These are phyloP conservation scores for Monilinia laxa DNA, from an alignment of 2,329 filamentous ascomycete genomes.

Conservation along the genomic window DNA sequence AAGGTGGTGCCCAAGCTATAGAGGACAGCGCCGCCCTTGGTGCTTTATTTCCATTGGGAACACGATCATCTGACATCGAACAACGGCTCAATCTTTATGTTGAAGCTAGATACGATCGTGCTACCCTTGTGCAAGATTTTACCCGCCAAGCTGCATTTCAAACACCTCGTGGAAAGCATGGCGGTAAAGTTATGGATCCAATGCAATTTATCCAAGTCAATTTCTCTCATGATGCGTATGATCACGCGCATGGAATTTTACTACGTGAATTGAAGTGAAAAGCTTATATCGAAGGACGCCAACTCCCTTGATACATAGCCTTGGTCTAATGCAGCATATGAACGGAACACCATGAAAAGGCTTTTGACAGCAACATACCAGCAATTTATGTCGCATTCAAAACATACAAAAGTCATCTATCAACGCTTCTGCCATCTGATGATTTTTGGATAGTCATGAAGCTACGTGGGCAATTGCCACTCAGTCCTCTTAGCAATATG, in stretches of 20 bases:
- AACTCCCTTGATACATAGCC: conserved; percentile 39
- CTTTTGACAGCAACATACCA: conserved; percentile 16
- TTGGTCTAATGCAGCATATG: conserved; percentile 31
- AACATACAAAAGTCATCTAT: conserved; percentile 43
- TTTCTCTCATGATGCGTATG: conserved; percentile 52
- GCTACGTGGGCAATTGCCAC: conserved; percentile 40
- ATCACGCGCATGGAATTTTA: conserved; percentile 48
- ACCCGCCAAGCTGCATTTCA: conserved; percentile 46
- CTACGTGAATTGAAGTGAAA: conserved; percentile 44
- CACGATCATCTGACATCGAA: conserved; percentile 48
- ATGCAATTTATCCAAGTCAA: conserved; percentile 48
- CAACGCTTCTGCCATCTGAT: conserved; percentile 42
- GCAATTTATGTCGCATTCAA: conserved; percentile 11
- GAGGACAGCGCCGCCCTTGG: conserved; percentile 63
- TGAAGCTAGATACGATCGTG: conserved; percentile 56
- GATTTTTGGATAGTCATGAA: conserved; percentile 37
- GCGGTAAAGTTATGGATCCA: conserved; percentile 39
- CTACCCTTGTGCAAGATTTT: conserved; percentile 56
- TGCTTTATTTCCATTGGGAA: conserved; percentile 53
- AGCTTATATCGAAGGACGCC: conserved; percentile 50
- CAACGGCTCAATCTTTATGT: conserved; percentile 60
- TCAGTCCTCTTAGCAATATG: too few species aligned
- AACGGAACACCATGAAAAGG: conserved; percentile 16
- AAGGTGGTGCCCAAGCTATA: conserved; percentile 63
- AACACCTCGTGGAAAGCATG: conserved; percentile 23